Percentiles rank a stretch among this genome's conserved stretches.
These are phyloP conservation scores for Sugiyamaella mastotermitis DNA, from an alignment of 805 yeast species.

Conservation along the genomic window DNA sequence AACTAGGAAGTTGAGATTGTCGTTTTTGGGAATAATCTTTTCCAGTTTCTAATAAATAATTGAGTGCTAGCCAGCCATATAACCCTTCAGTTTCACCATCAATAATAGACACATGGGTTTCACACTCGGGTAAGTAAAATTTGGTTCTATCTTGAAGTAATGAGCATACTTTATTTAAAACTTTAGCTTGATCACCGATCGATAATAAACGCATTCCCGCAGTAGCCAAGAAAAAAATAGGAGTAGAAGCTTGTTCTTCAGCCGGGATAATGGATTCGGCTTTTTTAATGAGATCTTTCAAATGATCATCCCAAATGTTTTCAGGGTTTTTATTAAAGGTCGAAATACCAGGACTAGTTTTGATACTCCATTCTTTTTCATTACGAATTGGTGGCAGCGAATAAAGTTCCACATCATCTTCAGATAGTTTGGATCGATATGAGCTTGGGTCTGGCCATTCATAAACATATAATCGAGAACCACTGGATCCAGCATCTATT, in stretches of 20 bases:
- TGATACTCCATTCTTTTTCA: conserved; percentile 61
- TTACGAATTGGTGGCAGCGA: conserved; percentile 67
- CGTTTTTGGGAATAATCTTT: conserved; percentile 23
- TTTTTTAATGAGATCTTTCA: conserved; percentile 54
- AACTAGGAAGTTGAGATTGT: too few species aligned
- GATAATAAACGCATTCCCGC: conserved; percentile 92
- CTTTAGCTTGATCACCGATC: conserved; percentile 41
- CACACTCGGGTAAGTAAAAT: conserved; percentile 55
- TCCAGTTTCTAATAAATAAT: conserved; percentile 69
- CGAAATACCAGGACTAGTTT: conserved; percentile 82
- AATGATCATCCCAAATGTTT: conserved; percentile 66
- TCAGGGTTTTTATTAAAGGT: conserved; percentile 39
- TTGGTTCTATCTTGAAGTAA: conserved; percentile 46
- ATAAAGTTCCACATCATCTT: conserved; percentile 33
- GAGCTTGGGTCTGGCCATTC: conserved; percentile 60
- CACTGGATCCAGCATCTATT: conserved; percentile 93
- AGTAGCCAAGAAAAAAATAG: conserved; percentile 86
- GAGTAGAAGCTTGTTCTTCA: conserved; percentile 57
- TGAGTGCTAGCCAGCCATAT: conserved; percentile 92
- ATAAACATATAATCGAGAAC: conserved; percentile 81
- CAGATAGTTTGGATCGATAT: conserved; percentile 15
- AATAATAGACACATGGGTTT: conserved; percentile 70
- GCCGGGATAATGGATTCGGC: conserved; percentile 69
- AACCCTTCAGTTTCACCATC: conserved; percentile 94
- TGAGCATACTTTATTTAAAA: conserved; percentile 58